Conservation (phyloP, 805 yeast genomes). For the Kuraishia borneana region DNA sequence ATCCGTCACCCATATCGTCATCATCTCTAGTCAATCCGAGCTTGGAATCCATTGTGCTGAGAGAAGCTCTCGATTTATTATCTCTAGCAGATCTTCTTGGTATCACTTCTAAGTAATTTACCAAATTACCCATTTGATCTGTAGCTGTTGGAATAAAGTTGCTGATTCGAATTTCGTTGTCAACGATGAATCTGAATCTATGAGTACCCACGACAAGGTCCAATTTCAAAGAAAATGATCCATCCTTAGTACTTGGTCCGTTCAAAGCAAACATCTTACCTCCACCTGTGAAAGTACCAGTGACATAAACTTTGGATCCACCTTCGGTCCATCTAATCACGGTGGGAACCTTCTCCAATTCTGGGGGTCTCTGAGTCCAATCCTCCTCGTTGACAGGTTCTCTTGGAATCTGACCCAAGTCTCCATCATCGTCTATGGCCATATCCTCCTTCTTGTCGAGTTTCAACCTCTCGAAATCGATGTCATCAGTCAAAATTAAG, state of each 20-base stretch:
- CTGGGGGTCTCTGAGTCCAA: slow-evolving; percentile 6
- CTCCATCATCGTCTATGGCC: slow-evolving; percentile 14
- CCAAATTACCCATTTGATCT: slow-evolving; percentile 92
- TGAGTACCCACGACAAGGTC: slow-evolving; percentile 88
- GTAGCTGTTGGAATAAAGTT: slow-evolving; percentile 93
- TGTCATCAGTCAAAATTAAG: slow-evolving; percentile 58
- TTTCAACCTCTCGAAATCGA: slow-evolving; percentile 40
- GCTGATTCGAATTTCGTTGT: slow-evolving; percentile 81
- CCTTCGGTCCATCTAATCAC: slow-evolving; percentile 92
- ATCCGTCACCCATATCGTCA: slow-evolving; percentile 79
- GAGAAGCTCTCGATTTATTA: slow-evolving; percentile 13
- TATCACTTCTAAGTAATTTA: slow-evolving; percentile 73
- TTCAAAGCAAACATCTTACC: slow-evolving; percentile 88
- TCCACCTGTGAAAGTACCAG: slow-evolving; percentile 98
- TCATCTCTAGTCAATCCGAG: slow-evolving; percentile 55
- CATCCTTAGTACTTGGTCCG: slow-evolving; percentile 35
- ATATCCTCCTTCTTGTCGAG: slow-evolving; percentile 20
- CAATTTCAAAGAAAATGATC: slow-evolving; percentile 53
- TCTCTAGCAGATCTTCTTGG: slow-evolving; percentile 15
- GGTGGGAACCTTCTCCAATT: slow-evolving; percentile 28
- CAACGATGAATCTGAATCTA: slow-evolving; percentile 86
- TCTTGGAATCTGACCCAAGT: slow-evolving; percentile 9
- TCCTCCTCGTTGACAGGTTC: slow-evolving; percentile 2
- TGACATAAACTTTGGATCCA: slow-evolving; percentile 90
- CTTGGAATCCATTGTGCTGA: slow-evolving; percentile 43